Evolutionary conservation across 257 asterid species (phyloP).

Genomic region (Echites panduratus): DNA sequence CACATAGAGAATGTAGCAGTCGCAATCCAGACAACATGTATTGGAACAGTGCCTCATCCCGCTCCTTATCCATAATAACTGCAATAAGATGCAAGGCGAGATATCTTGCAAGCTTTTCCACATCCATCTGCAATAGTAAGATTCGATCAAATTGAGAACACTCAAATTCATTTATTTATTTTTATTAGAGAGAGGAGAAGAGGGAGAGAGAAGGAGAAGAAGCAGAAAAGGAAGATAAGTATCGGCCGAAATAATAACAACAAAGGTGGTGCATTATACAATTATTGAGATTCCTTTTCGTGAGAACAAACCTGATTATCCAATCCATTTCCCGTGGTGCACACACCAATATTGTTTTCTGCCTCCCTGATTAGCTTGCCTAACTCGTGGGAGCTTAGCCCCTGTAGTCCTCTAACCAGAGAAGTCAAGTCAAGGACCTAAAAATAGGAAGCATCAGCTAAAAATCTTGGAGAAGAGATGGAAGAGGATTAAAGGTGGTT

Average conservation of each 20-base stretch:
- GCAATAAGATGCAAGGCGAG: constrained; percentile 90
- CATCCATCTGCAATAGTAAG: constrained; percentile 59
- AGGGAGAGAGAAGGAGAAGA: too few species aligned
- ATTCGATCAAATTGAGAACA: constrained; percentile 12
- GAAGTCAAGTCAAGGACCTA: constrained; percentile 80
- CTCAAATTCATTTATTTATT: neutral
- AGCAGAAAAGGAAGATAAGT: neutral
- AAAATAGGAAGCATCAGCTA: constrained; percentile 5
- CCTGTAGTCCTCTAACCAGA: constrained; percentile 79
- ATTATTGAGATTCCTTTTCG: constrained; percentile 8
- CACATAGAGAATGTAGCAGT: constrained; percentile 78
- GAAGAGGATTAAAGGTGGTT: neutral
- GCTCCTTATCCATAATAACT: constrained; percentile 70
- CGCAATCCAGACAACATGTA: constrained; percentile 89
- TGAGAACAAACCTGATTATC: constrained; percentile 51
- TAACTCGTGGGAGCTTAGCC: constrained; percentile 75
- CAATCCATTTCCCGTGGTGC: constrained; percentile 55
- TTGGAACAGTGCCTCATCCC: constrained; percentile 60
- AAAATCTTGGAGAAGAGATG: neutral
- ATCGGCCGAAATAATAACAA: neutral
- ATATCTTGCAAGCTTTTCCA: constrained; percentile 71
- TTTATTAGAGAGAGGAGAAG: too few species aligned
- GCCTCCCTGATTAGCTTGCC: constrained; percentile 73
- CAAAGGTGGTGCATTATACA: neutral
- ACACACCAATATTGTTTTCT: constrained; percentile 53